Percentiles rank a stretch among this genome's conserved stretches.
These are phyloP conservation scores for Pterocarpus santalinus DNA, from an alignment of 306 rosid species.

Conservation along the genomic window DNA sequence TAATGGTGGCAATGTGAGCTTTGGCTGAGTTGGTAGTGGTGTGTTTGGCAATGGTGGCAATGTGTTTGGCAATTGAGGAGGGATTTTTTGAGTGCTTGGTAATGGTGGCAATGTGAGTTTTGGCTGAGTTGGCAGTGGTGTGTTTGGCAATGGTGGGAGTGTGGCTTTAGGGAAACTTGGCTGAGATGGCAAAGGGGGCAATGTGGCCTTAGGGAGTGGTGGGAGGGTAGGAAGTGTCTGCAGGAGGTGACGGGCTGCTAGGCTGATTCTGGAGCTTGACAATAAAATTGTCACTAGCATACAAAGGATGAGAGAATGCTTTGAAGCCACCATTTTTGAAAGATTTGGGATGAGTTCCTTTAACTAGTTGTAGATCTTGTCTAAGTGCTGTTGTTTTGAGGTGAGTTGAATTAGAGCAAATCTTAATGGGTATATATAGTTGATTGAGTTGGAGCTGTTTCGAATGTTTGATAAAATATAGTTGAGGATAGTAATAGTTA, in stretches of 20 bases:
- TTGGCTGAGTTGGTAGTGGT: not conserved
- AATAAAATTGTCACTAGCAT: slow-evolving; percentile 22
- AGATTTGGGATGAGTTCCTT: not conserved
- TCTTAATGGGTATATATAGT: slow-evolving; percentile 8
- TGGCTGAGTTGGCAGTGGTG: slow-evolving; percentile 6
- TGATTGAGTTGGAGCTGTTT: not conserved
- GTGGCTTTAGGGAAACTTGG: slow-evolving; percentile 36
- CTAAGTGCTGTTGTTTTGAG: not conserved
- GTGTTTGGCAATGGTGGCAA: slow-evolving; percentile 41
- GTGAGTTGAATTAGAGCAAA: not conserved
- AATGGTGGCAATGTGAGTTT: slow-evolving; percentile 20
- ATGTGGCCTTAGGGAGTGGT: slow-evolving; percentile 28
- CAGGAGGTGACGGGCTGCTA: slow-evolving; percentile 46
- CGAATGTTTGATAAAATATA: slow-evolving; percentile 29
- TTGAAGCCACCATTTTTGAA: slow-evolving; percentile 23
- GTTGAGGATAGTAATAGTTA: slow-evolving; percentile 19
- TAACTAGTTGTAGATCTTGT: not conserved
- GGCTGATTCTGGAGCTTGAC: slow-evolving; percentile 41
- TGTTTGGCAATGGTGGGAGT: slow-evolving; percentile 16
- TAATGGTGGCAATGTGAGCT: slow-evolving; percentile 39
- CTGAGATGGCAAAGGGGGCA: slow-evolving; percentile 29
- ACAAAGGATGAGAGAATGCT: not conserved
- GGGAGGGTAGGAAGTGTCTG: slow-evolving; percentile 47
- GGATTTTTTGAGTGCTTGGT: not conserved
- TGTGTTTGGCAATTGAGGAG: slow-evolving; percentile 21